Evolutionary conservation across 2,329 filamentous ascomycete species (phyloP).

Genomic region (Penicillium polonicum): DNA sequence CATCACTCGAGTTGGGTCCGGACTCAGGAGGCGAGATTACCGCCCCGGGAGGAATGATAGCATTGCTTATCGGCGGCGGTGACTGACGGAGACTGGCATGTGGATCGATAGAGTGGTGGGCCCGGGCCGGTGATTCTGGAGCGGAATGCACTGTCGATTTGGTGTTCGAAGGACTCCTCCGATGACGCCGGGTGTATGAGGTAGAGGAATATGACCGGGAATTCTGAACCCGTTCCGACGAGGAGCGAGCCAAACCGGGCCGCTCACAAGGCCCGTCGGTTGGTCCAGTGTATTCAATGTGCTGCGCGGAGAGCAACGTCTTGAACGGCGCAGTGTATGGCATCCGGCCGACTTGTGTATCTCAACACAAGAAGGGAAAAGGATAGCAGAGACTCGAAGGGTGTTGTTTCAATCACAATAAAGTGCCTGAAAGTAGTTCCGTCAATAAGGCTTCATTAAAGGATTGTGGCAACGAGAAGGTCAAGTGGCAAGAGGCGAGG

Average conservation of each 20-base stretch:
- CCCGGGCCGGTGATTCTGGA: constrained; percentile 26
- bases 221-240: constrained; percentile 46
- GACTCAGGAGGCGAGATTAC: constrained; percentile 92
- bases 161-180: constrained; percentile 56
- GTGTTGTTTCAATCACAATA: constrained; percentile 10
- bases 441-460: constrained; percentile 10
- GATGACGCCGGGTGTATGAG: constrained; percentile 61
- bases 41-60: constrained; percentile 75
- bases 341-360: constrained; percentile 46
- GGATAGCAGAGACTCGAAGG: background rate
- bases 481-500: constrained; percentile 11
- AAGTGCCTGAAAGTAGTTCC: constrained; percentile 5
- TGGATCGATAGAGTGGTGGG: constrained; percentile 34
- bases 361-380: constrained; percentile 29
- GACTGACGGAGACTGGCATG: constrained; percentile 73
- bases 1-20: constrained; percentile 75
- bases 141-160: constrained; percentile 34
- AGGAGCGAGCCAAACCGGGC: constrained; percentile 20
- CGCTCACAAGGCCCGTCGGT: constrained; percentile 23
- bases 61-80: constrained; percentile 74
- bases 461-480: constrained; percentile 13
- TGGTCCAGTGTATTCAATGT: constrained; percentile 53
- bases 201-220: constrained; percentile 59
- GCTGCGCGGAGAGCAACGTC: constrained; percentile 55
- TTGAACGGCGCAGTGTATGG: constrained; percentile 53